phyloP scores from a whole-genome alignment of 2,329 filamentous ascomycete genomes.

The Chaetothyriales sp. region DNA sequence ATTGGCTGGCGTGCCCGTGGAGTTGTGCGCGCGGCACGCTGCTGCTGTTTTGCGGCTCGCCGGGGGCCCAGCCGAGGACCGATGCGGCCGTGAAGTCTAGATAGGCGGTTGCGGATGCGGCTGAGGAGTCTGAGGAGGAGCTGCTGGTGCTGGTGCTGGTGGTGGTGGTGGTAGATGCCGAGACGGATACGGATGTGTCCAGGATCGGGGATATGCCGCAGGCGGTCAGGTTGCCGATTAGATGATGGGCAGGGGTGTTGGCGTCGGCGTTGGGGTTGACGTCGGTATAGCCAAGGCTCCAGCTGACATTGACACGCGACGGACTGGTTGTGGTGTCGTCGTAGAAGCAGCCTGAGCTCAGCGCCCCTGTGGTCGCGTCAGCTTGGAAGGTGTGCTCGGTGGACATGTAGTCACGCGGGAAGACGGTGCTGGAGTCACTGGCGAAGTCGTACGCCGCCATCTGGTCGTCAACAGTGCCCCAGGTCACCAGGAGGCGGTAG shows the following conservation, averaged over 20 bases:
- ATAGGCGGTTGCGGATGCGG: conserved; percentile 26
- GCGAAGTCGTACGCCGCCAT: conserved; percentile 41
- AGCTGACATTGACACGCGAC: conserved; percentile 37
- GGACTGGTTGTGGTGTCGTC: conserved; percentile 27
- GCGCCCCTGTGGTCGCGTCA: conserved; percentile 21
- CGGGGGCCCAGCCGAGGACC: conserved; percentile 46
- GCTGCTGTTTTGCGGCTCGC: conserved; percentile 37
- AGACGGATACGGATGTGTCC: conserved; percentile 39
- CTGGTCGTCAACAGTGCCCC: conserved; percentile 42
- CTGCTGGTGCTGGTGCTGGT: too few species aligned
- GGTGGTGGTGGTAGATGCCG: too few species aligned
- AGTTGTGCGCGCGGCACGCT: neutral
- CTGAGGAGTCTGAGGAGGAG: conserved; percentile 24
- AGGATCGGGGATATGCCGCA: conserved; percentile 49
- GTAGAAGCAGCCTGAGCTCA: conserved; percentile 42
- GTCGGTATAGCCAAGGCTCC: conserved; percentile 27
- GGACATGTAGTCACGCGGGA: conserved; percentile 32
- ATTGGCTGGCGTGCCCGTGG: conserved; percentile 12
- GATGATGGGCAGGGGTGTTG: conserved; percentile 16
- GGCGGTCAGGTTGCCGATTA: conserved; percentile 25
- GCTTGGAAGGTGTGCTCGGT: conserved; percentile 21
- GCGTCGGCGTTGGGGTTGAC: neutral
- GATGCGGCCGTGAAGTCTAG: conserved; percentile 29
- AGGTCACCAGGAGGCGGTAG: conserved; percentile 41
- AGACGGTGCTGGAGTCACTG: conserved; percentile 38